Evolutionary conservation across 805 yeast genomes (phyloP).

Genomic region (Zygoascus biomembranicola): DNA sequence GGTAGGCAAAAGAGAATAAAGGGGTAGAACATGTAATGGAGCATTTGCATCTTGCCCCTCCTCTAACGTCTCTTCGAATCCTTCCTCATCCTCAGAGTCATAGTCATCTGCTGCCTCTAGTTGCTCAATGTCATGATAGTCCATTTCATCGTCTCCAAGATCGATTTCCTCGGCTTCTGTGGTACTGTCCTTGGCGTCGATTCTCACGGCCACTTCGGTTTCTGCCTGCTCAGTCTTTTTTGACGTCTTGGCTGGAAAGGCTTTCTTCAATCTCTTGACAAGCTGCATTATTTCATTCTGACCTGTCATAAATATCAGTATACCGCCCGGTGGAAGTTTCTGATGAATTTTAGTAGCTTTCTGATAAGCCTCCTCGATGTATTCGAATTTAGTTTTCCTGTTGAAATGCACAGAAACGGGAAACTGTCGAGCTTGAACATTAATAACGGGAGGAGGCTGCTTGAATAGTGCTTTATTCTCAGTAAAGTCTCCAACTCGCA

Average conservation of each 20-base stretch:
- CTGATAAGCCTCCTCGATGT: conserved; percentile 75
- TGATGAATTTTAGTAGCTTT: conserved; percentile 84
- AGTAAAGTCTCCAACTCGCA: conserved; percentile 87
- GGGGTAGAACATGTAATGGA: conserved; percentile 83
- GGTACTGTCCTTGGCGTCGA: conserved; percentile 53
- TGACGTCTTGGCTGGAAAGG: conserved; percentile 48
- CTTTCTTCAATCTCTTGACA: conserved; percentile 58
- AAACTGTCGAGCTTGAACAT: conserved; percentile 86
- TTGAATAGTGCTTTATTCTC: conserved; percentile 64
- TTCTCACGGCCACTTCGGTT: conserved; percentile 35
- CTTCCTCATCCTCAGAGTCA: conserved; percentile 46
- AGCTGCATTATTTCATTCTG: conserved; percentile 80
- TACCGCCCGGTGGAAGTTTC: conserved; percentile 87
- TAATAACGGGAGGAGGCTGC: conserved; percentile 75
- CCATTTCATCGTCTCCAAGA: conserved; percentile 28
- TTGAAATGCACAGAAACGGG: conserved; percentile 92
- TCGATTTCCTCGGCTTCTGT: conserved; percentile 84
- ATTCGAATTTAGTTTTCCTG: conserved; percentile 66
- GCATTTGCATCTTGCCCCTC: conserved; percentile 73
- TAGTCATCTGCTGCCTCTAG: conserved; percentile 29
- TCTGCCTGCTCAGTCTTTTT: conserved; percentile 15
- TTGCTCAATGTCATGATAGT: neutral
- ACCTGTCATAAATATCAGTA: conserved; percentile 85
- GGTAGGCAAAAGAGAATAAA: conserved; percentile 90
- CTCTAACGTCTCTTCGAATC: conserved; percentile 39